These are phyloP conservation scores for Phytophthora sansomeana DNA, from an alignment of 352 stramenopile species.

Conservation along the genomic window DNA sequence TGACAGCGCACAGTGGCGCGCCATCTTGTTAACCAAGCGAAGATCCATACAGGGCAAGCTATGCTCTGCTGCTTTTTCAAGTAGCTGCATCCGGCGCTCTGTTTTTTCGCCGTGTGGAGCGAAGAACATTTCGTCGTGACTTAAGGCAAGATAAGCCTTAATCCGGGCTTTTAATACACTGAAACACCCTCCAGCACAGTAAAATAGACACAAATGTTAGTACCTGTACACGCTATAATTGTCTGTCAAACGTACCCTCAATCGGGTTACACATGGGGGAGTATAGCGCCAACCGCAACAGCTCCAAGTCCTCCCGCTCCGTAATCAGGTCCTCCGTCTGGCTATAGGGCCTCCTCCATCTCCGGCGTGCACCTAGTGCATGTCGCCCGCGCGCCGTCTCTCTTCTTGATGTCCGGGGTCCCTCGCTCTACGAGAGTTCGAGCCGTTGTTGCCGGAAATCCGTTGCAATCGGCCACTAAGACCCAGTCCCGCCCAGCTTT, in stretches of 20 bases:
- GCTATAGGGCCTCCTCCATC: neutral
- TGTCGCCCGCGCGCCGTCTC: neutral
- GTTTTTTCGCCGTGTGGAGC: neutral
- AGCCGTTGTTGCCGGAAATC: neutral
- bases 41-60: neutral
- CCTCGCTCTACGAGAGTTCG: neutral
- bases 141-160: neutral
- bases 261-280: slow-evolving; percentile 22
- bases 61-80: neutral
- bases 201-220: no score
- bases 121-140: neutral
- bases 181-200: neutral
- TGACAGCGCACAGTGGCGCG: neutral
- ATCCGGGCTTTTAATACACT: neutral
- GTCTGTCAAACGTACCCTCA: no score
- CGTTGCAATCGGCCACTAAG: neutral
- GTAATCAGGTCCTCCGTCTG: neutral
- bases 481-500: neutral
- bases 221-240: no score
- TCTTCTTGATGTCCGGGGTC: neutral
- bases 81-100: neutral
- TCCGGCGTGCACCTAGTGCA: neutral
- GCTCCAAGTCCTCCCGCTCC: neutral
- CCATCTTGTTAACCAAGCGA: neutral
- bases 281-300: slow-evolving; percentile 5